These are phyloP conservation scores for Ceratobasidium sp. DNA, from an alignment of 1,284 basidiomycete species.

Conservation along the genomic window DNA sequence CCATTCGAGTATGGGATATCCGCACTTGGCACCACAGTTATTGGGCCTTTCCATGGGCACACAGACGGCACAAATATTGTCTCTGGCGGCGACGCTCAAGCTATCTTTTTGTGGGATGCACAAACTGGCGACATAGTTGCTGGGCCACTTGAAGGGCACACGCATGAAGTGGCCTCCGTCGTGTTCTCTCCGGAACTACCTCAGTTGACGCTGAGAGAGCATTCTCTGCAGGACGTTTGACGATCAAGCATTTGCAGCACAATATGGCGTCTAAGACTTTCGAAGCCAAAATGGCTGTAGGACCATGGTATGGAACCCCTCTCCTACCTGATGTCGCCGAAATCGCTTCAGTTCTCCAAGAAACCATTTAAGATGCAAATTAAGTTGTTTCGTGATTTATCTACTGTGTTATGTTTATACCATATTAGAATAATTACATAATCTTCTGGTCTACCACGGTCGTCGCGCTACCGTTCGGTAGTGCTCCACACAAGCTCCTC, in stretches of 20 bases:
- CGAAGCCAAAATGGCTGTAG: too few species aligned
- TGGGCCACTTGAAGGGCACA: not conserved
- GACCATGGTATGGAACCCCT: not conserved
- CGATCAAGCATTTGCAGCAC: conserved; percentile 1
- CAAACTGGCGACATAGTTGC: not conserved
- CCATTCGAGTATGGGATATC: not conserved
- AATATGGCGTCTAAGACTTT: too few species aligned
- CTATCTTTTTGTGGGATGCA: not conserved
- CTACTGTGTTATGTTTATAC: too few species aligned
- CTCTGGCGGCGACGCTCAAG: not conserved
- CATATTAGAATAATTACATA: too few species aligned
- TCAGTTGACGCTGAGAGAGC: conserved; percentile 5
- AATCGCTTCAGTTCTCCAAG: not conserved
- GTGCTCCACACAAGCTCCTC: too few species aligned
- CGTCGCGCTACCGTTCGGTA: too few species aligned
- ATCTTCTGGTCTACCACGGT: too few species aligned
- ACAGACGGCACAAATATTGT: not conserved
- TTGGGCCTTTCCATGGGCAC: not conserved
- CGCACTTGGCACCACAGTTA: not conserved
- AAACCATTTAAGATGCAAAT: too few species aligned
- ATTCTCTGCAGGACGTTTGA: conserved; percentile 1
- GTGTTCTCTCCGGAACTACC: not conserved
- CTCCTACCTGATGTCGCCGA: not conserved
- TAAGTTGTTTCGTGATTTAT: too few species aligned
- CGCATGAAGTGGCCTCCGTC: not conserved